Base-by-base conservation (phyloP, 495 filamentous ascomycete genomes). In the Corynascus novoguineensis region DNA sequence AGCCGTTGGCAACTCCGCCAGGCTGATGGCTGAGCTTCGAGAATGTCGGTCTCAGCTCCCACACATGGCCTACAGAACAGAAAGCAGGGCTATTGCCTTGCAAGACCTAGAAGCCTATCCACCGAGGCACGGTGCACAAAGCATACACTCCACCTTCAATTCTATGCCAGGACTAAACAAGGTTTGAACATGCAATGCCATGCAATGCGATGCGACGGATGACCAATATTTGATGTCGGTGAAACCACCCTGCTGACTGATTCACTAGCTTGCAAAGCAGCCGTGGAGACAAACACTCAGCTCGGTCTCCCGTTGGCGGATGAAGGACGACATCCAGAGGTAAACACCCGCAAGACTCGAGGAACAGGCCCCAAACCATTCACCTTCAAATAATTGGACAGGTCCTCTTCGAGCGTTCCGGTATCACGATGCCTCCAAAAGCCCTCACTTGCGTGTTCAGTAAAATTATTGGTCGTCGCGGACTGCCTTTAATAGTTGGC, bases 41-140 rank as follows among this genome's bases (percentile, higher is more conserved):
- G 60, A 66, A 66, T 44, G 55, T 37, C 46, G 47, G 41, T 28
- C 28, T 58, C 38, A 32, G 52, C 60, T 54, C 58, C 58, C 52
- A 59, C n/a, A n/a, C 57, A 44, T 50, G 55, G 46, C 47, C 29
- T 10, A 22, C 31, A 40, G 28, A 40, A 22, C 40, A 51, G 48
- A 50, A 32, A 40, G 50, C 29, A 51, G 10, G 52, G 19, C 8
- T 34, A 2, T 25, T 31, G 38, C 12, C 25, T 34, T n/a, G 21
- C 4, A 15, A 9, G 22, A 9, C 37, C 8, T 3, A 2, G 29
- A 4, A n/a, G 12, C 46, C 7, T 3, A 29, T 19, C 11, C n/a
- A 4, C 50, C 50, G 2, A 21, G 21, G 37, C n/a, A n/a, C n/a
- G 32, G 19, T 11, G 27, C 38, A 5, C 37, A 32, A 4, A 3